Evolutionary conservation across 805 yeast genomes (phyloP), one percentile per base, ranked within the genome.

Genomic region (Cyberlindnera subsufficiens): DNA sequence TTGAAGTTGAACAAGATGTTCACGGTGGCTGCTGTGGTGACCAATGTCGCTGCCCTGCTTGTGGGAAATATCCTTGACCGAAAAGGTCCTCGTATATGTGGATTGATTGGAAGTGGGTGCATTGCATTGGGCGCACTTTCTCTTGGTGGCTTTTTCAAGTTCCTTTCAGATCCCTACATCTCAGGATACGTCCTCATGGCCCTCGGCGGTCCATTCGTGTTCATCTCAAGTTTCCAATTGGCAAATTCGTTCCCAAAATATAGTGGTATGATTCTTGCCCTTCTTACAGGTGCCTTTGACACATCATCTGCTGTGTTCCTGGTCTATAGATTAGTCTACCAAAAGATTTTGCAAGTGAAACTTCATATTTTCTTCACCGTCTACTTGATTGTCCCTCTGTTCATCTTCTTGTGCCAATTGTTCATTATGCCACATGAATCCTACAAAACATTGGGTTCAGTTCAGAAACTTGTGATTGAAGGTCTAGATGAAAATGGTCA

Each of bases 281-380:
- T 87, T 15, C 65, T 90, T 39, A 87, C 96, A 0, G 97, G 97
- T n/a, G 89, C 96, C 0, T 89, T 90, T 58, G 97, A 91, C 62
- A 74, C 96, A 0, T 86, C 96, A 2, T 80, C 95, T n/a, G 96
- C 96, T 0, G 72, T 90, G 37, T 90, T 90, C 58, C 68, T 88
- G 52, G 53, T 76, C 10, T 91, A 89, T 66, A 68, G 96, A 53
- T 46, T 88, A 15, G 55, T 75, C 11, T 89, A 85, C 62, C 79
- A 77, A 49, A 46, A 52, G 9, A 37, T 56, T 29, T 15, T 33
- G 11, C 43, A 41, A 20, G 52, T 83, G 19, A 54, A 78, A 0
- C 56, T 88, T 10, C 58, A 68, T 17, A 66, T 60, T 32, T 90
- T 90, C 61, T 91, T 91, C 68, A 61, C 72, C 13, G 55, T 61